Base-by-base conservation (phyloP, 2,329 filamentous ascomycete species). In the Scedosporium minutisporum region DNA sequence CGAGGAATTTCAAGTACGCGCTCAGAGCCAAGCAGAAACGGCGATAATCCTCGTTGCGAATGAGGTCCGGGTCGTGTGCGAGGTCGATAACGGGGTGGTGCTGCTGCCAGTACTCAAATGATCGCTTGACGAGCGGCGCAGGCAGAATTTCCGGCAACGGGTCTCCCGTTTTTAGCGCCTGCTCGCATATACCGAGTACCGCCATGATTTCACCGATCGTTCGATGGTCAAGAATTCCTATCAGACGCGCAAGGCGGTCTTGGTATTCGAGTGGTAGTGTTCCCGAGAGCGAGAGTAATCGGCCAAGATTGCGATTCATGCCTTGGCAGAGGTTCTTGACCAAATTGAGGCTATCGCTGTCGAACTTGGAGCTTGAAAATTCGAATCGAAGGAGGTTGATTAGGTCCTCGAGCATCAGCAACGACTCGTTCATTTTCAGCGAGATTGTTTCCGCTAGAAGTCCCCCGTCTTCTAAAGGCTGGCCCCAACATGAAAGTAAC, bases 171-270 rank as follows among this genome's bases (percentile, higher is more conserved):
- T 76, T 74, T 14, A 83, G 67, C 1, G 78, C 70, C 59, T 81
- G 78, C 58, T 80, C 78, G 6, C 80, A 67, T 3, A 82, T 73
- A 1, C 70, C 71, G 0, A 82, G 66, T 2, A 82, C 78, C 1
- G 78, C 77, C 80, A 82, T 83, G 60, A 80, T 65, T 29, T 81
- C 79, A 3, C 76, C 78, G 9, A 82, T 76, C n/a, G 71, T 71
- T 1, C 71, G 69, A 16, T 80, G 74, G 33, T 79, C 75, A 0
- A 76, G 66, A 1, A 80, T 67, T 1, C 79, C 79, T 0, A 71
- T 70, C 0, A 71, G 68, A 0, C 66, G 70, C 0, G 72, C 69
- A 0, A 82, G 70, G 0, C 77, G 74, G 1, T 68, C 66, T 51
- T 78, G 78, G 1, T 80, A 71, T 0, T 75, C 66, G 2, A 69